Base-by-base conservation (phyloP, 78 protist genomes). In the Capsaspora owczarzaki region DNA sequence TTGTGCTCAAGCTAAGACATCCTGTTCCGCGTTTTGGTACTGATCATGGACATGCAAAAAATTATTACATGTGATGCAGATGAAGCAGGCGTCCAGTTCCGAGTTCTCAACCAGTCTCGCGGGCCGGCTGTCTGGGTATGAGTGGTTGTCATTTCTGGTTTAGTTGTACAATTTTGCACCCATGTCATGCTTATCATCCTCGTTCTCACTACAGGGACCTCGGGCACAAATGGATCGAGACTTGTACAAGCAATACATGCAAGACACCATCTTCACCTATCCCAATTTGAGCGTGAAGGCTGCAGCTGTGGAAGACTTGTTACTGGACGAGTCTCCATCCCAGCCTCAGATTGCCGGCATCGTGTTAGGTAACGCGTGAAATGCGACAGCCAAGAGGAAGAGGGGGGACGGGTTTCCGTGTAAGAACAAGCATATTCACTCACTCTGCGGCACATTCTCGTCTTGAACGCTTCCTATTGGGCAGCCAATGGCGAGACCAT, bases 141-240 rank as follows among this genome's bases (percentile, higher is more conserved):
- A 6, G 1, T 14, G 49, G 16, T 2, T 49, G 3, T 70, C 76
- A 33, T 68, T 85, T 79, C 51, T 84, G 81, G 38, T 70, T 82
- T 38, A 71, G 84, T 19, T 86, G 75, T n/a, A 56, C 71, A 25
- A 44, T 31, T 1, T 23, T 5, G 1, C 2, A 4, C 4, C 66
- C 4, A 16, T 25, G 33, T 16, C 35, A 29, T 12, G 4, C 33
- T 56, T 25, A 12, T 29, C n/a, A 19, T 6, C 20, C 38, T 3
- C 61, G 40, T 42, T 2, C 3, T 33, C 31, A 1, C 29, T 25
- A 16, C 90, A 88, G 68, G 96, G 96, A n/a, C 96, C 96, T 10
- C 82, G 96, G 20, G 95, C 95, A 25, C 97, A 94, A 82, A 89
- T 89, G 29, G 98, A 95, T 82, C 85, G 97, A 1, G 89, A 84